Percentiles rank a stretch among this genome's conserved stretches.
Conservation (phyloP, 2,329 filamentous ascomycete genomes). For the Talaromyces marneffei region DNA sequence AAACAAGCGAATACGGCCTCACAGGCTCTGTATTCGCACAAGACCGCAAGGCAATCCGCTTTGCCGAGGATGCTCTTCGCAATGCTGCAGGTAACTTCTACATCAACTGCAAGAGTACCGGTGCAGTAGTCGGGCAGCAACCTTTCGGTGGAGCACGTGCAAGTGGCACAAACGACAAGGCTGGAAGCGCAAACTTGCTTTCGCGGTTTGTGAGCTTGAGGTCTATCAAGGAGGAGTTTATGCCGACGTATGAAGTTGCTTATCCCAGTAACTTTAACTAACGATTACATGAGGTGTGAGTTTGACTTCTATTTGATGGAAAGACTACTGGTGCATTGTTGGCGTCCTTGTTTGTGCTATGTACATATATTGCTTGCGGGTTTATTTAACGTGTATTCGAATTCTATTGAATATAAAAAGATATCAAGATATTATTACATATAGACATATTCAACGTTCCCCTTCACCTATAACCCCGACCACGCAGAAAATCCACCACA, state of each 20-base stretch:
- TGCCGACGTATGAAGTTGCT: constrained; percentile 54
- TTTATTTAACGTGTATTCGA: neutral
- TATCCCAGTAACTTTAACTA: constrained; percentile 60
- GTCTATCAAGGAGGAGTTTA: constrained; percentile 71
- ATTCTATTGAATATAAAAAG: neutral
- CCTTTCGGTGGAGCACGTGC: constrained; percentile 64
- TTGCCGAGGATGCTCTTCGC: constrained; percentile 34
- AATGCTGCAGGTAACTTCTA: constrained; percentile 40
- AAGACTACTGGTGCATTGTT: neutral
- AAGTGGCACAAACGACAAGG: constrained; percentile 69
- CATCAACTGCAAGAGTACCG: constrained; percentile 52
- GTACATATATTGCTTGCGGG: neutral
- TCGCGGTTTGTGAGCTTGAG: constrained; percentile 61
- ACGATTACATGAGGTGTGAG: neutral
- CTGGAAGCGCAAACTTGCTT: constrained; percentile 59
- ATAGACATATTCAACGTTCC: too few species aligned
- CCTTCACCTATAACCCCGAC: neutral
- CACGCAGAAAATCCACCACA: neutral
- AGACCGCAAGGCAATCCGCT: constrained; percentile 31
- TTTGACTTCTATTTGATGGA: neutral
- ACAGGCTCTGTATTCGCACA: constrained; percentile 41
- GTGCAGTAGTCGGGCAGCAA: constrained; percentile 67
- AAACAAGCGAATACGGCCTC: constrained; percentile 37
- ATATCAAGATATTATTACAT: too few species aligned
- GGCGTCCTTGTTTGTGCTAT: neutral